Percentiles rank a stretch among this genome's conserved stretches.
Conservation (phyloP, 805 yeast genomes). For the Metschnikowia drakensbergensis region DNA sequence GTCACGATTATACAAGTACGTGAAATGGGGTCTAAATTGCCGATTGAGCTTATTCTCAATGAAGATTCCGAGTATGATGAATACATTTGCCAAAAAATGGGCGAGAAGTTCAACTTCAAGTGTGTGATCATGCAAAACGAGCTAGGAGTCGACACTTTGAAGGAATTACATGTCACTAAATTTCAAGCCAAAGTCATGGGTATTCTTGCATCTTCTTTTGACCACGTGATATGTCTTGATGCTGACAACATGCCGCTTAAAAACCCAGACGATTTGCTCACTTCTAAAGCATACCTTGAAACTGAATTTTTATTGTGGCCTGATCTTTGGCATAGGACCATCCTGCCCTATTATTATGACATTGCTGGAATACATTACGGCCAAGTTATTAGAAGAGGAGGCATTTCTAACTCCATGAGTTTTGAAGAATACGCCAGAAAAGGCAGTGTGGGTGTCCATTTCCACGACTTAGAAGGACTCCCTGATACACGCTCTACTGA, state of each 20-base stretch:
- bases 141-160: constrained; percentile 21
- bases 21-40: constrained; percentile 30
- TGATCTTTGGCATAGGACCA: constrained; percentile 32
- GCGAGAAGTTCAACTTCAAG: constrained; percentile 23
- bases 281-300: constrained; percentile 22
- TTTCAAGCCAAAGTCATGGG: constrained; percentile 32
- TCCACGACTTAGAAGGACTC: constrained; percentile 31
- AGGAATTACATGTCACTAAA: constrained; percentile 18
- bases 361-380: constrained; percentile 30
- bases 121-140: constrained; percentile 27
- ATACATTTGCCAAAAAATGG: constrained; percentile 26
- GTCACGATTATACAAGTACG: constrained; percentile 28
- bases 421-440: constrained; percentile 19
- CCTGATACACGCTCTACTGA: constrained; percentile 29
- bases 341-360: constrained; percentile 31
- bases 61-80: constrained; percentile 21
- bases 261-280: constrained; percentile 27
- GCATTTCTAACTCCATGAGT: constrained; percentile 24
- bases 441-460: constrained; percentile 19
- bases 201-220: constrained; percentile 31
- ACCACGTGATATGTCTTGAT: constrained; percentile 31
- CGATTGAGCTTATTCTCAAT: constrained; percentile 33
- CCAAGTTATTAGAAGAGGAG: constrained; percentile 26
- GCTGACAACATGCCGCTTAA: constrained; percentile 32
- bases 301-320: constrained; percentile 35